Percentiles rank a stretch among this genome's conserved stretches.
Evolutionary conservation across 2,329 filamentous ascomycete genomes (phyloP).

Genomic region (Xylaria sp.): DNA sequence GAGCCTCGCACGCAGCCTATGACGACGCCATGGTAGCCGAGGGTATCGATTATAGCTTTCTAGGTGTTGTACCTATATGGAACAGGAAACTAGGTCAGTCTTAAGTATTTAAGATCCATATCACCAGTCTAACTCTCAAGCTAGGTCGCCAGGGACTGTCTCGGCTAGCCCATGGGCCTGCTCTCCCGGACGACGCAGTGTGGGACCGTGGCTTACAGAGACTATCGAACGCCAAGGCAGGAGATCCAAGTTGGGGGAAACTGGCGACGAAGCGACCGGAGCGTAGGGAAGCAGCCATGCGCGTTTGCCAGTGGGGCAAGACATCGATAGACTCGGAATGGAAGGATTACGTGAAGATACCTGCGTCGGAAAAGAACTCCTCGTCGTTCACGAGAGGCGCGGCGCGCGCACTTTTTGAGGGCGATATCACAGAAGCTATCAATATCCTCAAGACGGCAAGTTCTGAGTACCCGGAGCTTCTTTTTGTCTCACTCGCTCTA

Average conservation of each 20-base stretch:
- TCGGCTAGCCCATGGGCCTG: constrained; percentile 59
- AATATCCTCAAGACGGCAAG: constrained; percentile 76
- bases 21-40: constrained; percentile 77
- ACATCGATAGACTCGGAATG: constrained; percentile 60
- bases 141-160: constrained; percentile 61
- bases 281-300: constrained; percentile 79
- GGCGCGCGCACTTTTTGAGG: constrained; percentile 79
- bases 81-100: constrained; percentile 71
- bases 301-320: constrained; percentile 77
- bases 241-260: constrained; percentile 72
- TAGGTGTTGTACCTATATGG: constrained; percentile 81
- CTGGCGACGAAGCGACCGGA: constrained; percentile 72
- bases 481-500: constrained; percentile 75
- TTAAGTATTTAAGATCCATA: constrained; percentile 30
- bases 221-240: constrained; percentile 73
- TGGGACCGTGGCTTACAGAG: constrained; percentile 72
- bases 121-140: constrained; percentile 34
- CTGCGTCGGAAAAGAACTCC: constrained; percentile 61
- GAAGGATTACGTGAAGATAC: constrained; percentile 56
- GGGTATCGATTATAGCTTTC: constrained; percentile 77
- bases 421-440: constrained; percentile 74
- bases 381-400: constrained; percentile 77
- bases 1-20: constrained; percentile 71
- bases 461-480: constrained; percentile 69
- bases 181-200: constrained; percentile 59